Percentiles rank a stretch among this genome's conserved stretches.
Evolutionary conservation across 2,329 filamentous ascomycete species (phyloP).

Genomic region (Pseudonectria foliicola): DNA sequence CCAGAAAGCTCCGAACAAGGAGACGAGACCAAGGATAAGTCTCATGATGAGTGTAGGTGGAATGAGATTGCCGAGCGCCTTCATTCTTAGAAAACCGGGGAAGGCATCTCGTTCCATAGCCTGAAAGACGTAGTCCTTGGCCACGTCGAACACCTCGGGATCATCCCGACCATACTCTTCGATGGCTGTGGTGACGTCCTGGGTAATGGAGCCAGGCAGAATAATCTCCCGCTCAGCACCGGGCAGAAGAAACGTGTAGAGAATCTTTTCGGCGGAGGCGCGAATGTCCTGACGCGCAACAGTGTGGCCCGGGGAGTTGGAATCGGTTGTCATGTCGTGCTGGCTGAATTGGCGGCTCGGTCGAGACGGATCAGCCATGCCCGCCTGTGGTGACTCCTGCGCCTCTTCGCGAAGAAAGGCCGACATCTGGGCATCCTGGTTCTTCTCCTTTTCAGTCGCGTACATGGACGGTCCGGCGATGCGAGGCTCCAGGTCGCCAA

Average conservation of each 20-base stretch:
- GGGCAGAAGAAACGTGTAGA: slow-evolving; percentile 94
- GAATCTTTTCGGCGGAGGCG: slow-evolving; percentile 91
- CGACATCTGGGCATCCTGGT: slow-evolving; percentile 83
- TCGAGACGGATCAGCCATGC: slow-evolving; percentile 37
- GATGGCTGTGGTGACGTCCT: slow-evolving; percentile 78
- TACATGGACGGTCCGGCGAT: slow-evolving; percentile 56
- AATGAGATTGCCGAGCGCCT: slow-evolving; percentile 91
- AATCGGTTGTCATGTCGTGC: slow-evolving; percentile 61
- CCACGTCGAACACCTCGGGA: slow-evolving; percentile 92
- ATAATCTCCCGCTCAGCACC: slow-evolving; percentile 97
- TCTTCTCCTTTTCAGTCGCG: slow-evolving; percentile 62
- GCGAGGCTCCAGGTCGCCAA: slow-evolving; percentile 58
- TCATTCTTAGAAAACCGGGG: slow-evolving; percentile 88
- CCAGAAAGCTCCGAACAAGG: slow-evolving; percentile 92
- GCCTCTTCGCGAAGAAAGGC: slow-evolving; percentile 73
- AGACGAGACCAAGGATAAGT: slow-evolving; percentile 70
- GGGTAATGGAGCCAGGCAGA: slow-evolving; percentile 77
- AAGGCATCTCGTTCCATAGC: slow-evolving; percentile 99
- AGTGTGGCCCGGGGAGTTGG: slow-evolving; percentile 74
- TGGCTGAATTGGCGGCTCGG: slow-evolving; percentile 53
- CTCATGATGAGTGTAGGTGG: slow-evolving; percentile 82
- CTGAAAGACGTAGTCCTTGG: slow-evolving; percentile 99
- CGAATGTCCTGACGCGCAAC: slow-evolving; percentile 86
- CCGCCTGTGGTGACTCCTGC: slow-evolving; percentile 50
- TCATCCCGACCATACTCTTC: slow-evolving; percentile 90